Conservation (phyloP, 345 rosid genomes). For the Gossypium mustelinum region DNA sequence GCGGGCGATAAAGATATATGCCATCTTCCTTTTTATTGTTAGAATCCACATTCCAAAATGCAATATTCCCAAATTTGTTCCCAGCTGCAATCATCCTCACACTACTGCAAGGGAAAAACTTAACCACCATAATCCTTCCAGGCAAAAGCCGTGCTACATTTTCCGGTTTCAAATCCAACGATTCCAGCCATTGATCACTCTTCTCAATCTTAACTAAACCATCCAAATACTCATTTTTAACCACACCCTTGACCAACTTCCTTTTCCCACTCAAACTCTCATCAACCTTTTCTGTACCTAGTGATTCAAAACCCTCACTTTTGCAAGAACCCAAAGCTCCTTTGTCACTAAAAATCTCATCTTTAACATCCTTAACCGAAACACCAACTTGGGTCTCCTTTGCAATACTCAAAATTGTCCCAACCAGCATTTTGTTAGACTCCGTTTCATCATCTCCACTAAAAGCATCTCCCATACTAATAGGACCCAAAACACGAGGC, state of each 20-base stretch:
- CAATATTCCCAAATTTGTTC: slow-evolving; percentile 55
- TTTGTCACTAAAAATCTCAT: slow-evolving; percentile 6
- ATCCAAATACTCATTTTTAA: slow-evolving; percentile 18
- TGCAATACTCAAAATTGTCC: slow-evolving; percentile 27
- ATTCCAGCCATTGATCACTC: slow-evolving; percentile 27
- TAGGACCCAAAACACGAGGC: slow-evolving; percentile 36
- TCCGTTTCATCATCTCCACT: slow-evolving; percentile 20
- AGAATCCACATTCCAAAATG: slow-evolving; percentile 69
- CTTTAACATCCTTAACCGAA: not conserved
- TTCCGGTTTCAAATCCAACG: slow-evolving; percentile 44
- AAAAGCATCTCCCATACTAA: slow-evolving; percentile 45
- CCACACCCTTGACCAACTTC: not conserved
- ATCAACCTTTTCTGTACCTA: not conserved
- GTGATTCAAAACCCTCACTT: not conserved
- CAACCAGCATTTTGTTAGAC: slow-evolving; percentile 32
- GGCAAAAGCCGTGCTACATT: slow-evolving; percentile 66
- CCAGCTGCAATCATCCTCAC: slow-evolving; percentile 69
- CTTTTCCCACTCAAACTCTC: not conserved
- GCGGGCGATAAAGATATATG: slow-evolving; percentile 52
- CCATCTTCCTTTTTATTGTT: slow-evolving; percentile 40
- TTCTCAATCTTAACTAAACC: slow-evolving; percentile 27
- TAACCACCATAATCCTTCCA: slow-evolving; percentile 49
- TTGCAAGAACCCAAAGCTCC: not conserved
- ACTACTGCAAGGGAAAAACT: slow-evolving; percentile 53
- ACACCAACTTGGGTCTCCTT: slow-evolving; percentile 18